phyloP scores from a whole-genome alignment of 371 early-diverging fungal genomes.

The Entomophthora muscae region DNA sequence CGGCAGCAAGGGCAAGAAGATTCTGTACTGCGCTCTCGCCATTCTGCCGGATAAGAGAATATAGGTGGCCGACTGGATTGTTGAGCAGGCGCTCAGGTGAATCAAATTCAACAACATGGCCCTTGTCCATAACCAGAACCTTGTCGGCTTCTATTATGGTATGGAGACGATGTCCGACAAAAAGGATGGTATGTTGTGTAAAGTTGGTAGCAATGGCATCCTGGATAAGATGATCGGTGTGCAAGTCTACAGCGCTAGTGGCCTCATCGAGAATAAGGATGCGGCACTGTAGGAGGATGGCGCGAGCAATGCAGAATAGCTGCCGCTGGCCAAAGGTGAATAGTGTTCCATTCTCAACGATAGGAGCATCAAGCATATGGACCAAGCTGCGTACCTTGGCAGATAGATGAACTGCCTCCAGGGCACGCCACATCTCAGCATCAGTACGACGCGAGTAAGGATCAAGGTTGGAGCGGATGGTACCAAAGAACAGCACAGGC shows the following conservation, averaged over 20 bases:
- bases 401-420: constrained; percentile 45
- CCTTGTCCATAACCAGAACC: constrained; percentile 60
- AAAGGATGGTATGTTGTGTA: constrained; percentile 57
- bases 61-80: constrained; percentile 31
- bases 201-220: constrained; percentile 62
- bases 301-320: constrained; percentile 58
- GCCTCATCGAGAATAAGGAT: constrained; percentile 55
- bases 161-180: constrained; percentile 58
- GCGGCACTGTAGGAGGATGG: constrained; percentile 43
- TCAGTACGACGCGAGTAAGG: constrained; percentile 59
- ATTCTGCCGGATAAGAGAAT: constrained; percentile 19
- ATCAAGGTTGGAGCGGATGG: constrained; percentile 60
- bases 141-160: constrained; percentile 72
- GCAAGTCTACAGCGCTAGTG: constrained; percentile 39
- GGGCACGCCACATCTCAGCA: constrained; percentile 59
- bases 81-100: constrained; percentile 31
- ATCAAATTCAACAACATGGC: constrained; percentile 58
- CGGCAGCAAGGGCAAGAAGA: background rate
- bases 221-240: constrained; percentile 50
- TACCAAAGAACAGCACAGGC: constrained; percentile 55
- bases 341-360: constrained; percentile 33
- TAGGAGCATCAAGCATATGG: constrained; percentile 31
- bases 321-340: constrained; percentile 69
- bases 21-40: constrained; percentile 2
- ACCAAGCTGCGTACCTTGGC: constrained; percentile 21